phyloP scores from a whole-genome alignment of 1,284 basidiomycete genomes.

The Apiotrichum akiyoshidainum region DNA sequence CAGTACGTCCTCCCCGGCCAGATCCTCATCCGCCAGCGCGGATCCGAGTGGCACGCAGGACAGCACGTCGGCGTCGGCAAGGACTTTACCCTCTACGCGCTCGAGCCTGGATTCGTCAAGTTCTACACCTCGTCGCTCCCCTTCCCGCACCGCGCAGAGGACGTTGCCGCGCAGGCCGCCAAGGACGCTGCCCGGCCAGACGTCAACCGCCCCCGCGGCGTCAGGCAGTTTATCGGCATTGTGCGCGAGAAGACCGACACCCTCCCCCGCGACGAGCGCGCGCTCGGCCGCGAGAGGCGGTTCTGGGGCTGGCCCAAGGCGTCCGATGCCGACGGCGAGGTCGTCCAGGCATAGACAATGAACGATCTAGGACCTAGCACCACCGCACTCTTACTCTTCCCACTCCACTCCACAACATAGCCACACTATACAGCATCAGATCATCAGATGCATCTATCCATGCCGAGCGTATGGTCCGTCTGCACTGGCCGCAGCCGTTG shows the following conservation, averaged over 20 bases:
- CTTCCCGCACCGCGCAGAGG: slow-evolving; percentile 50
- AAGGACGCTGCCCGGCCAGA: slow-evolving; percentile 13
- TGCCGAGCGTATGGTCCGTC: slow-evolving; percentile 4
- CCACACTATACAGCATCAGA: slow-evolving; percentile 4
- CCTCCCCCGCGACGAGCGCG: slow-evolving; percentile 72
- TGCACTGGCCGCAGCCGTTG: neutral
- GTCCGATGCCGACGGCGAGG: neutral
- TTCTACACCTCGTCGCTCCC: slow-evolving; percentile 63
- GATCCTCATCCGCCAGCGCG: slow-evolving; percentile 89
- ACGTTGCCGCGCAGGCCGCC: slow-evolving; percentile 15
- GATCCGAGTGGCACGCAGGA: slow-evolving; percentile 82
- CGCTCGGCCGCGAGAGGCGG: slow-evolving; percentile 56
- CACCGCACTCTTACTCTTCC: too few relatives aligned
- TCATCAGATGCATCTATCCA: slow-evolving; percentile 19
- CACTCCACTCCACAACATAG: neutral
- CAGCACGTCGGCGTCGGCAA: slow-evolving; percentile 86
- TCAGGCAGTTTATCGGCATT: slow-evolving; percentile 74
- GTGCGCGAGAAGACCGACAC: slow-evolving; percentile 72
- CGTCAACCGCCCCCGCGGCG: slow-evolving; percentile 44
- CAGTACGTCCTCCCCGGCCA: slow-evolving; percentile 86
- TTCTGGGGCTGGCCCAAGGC: slow-evolving; percentile 49
- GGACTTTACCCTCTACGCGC: slow-evolving; percentile 87
- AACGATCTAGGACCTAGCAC: too few relatives aligned
- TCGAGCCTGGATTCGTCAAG: slow-evolving; percentile 81
- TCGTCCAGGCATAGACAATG: too few relatives aligned